These are phyloP conservation scores for Scheffersomyces parashehatae DNA, from an alignment of 1,139 yeast species.

Conservation along the genomic window DNA sequence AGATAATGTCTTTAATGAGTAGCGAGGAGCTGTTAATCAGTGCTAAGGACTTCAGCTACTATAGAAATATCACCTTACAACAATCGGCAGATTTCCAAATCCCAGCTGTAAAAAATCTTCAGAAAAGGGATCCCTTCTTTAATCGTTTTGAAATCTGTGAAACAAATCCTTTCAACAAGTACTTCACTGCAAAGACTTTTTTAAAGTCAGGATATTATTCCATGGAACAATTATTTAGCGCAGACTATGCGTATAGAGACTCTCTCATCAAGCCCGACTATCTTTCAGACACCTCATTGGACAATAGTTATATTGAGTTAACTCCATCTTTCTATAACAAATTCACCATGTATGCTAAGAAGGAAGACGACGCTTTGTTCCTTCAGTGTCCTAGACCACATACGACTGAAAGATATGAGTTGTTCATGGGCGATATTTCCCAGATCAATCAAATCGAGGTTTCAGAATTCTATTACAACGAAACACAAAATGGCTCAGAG, in stretches of 20 bases:
- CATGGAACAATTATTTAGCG: constrained; percentile 39
- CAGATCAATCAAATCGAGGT: constrained; percentile 23
- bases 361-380: constrained; percentile 6
- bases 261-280: constrained; percentile 41
- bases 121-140: constrained; percentile 21
- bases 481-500: neutral
- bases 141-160: constrained; percentile 31
- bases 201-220: constrained; percentile 33
- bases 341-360: constrained; percentile 25
- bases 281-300: constrained; percentile 18
- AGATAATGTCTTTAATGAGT: constrained; percentile 7
- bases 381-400: constrained; percentile 27
- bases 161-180: constrained; percentile 25
- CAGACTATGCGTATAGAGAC: constrained; percentile 34
- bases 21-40: constrained; percentile 5
- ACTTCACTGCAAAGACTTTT: constrained; percentile 13
- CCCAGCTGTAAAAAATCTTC: constrained; percentile 15
- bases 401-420: constrained; percentile 29
- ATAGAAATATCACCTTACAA: constrained; percentile 20
- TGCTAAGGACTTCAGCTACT: constrained; percentile 8
- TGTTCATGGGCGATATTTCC: constrained; percentile 35
- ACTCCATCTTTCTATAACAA: constrained; percentile 27
- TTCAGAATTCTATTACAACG: constrained; percentile 19
- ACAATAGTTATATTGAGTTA: constrained; percentile 35
- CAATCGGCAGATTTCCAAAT: constrained; percentile 11